phyloP scores from a whole-genome alignment of 805 yeast species.

The Metschnikowia orientalis region DNA sequence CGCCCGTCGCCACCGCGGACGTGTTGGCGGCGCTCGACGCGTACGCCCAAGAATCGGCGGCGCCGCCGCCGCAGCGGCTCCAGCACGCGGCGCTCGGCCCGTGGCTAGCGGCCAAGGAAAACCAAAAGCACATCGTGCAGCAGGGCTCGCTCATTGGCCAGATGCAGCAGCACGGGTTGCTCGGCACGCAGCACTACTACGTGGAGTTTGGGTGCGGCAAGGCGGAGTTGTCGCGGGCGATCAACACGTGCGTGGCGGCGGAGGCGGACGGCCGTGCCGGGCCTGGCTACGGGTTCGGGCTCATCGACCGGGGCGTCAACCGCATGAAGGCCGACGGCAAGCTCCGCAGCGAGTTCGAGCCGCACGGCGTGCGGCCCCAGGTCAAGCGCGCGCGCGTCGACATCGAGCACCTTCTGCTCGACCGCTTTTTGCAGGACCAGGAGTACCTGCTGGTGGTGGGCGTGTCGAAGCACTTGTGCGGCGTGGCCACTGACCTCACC shows the following conservation, averaged over 20 bases:
- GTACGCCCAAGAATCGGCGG: constrained; percentile 11
- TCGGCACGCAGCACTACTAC: constrained; percentile 36
- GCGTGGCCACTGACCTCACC: constrained; percentile 89
- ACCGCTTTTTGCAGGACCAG: constrained; percentile 33
- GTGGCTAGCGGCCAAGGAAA: constrained; percentile 47
- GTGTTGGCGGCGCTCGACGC: constrained; percentile 3
- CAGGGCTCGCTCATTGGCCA: constrained; percentile 79
- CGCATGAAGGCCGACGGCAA: constrained; percentile 76
- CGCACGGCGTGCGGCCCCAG: constrained; percentile 21
- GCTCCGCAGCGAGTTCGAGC: constrained; percentile 50
- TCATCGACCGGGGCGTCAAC: constrained; percentile 73
- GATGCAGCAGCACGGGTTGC: constrained; percentile 39
- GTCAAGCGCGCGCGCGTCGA: constrained; percentile 62
- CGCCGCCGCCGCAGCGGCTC: constrained; percentile 16
- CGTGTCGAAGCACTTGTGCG: constrained; percentile 86
- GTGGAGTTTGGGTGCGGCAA: constrained; percentile 91
- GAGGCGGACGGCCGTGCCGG: constrained; percentile 10
- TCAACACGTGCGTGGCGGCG: constrained; percentile 36
- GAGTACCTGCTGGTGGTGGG: constrained; percentile 40
- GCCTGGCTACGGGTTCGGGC: constrained; percentile 41
- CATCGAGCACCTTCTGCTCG: constrained; percentile 68
- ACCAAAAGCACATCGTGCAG: constrained; percentile 75
- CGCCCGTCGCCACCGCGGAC: not conserved
- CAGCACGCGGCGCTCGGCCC: constrained; percentile 29
- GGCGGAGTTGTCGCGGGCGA: constrained; percentile 72